Evolutionary conservation across 2,329 filamentous ascomycete genomes (phyloP).

Genomic region (Aotearoamyces nothofagi): DNA sequence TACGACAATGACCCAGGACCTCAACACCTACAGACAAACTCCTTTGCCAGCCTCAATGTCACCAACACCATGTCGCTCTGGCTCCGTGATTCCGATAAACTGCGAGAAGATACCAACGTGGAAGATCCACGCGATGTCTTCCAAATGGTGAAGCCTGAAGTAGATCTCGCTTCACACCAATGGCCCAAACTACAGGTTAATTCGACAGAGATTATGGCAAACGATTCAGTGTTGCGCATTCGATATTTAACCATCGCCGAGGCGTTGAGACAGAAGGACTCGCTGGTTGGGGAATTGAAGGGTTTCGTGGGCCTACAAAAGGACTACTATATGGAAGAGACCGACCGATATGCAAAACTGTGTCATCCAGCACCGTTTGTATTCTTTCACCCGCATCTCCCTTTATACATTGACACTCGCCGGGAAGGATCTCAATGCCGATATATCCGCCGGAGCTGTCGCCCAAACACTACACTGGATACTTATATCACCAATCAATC

Average conservation of each 20-base stretch:
- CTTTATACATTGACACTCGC: slow-evolving; percentile 85
- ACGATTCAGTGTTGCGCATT: slow-evolving; percentile 46
- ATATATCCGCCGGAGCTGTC: slow-evolving; percentile 85
- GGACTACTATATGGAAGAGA: slow-evolving; percentile 50
- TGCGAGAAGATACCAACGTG: slow-evolving; percentile 53
- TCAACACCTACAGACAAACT: slow-evolving; percentile 53
- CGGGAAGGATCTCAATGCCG: slow-evolving; percentile 74
- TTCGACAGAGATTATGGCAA: slow-evolving; percentile 8
- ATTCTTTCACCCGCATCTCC: slow-evolving; percentile 76
- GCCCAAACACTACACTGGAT: slow-evolving; percentile 76
- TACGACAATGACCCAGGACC: slow-evolving; percentile 48
- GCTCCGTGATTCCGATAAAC: slow-evolving; percentile 57
- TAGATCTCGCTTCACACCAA: slow-evolving; percentile 11
- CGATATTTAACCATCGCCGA: slow-evolving; percentile 38
- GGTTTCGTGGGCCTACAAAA: slow-evolving; percentile 61
- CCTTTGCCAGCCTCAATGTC: slow-evolving; percentile 61
- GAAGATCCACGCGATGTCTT: slow-evolving; percentile 53
- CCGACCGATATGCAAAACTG: slow-evolving; percentile 54
- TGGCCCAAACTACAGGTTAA: slow-evolving; percentile 17
- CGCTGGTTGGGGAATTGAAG: slow-evolving; percentile 57
- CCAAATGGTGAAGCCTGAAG: slow-evolving; percentile 24
- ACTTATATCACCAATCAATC: slow-evolving; percentile 66
- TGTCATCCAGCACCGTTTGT: slow-evolving; percentile 57
- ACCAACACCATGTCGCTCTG: slow-evolving; percentile 63
- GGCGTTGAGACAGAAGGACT: slow-evolving; percentile 36